These are phyloP conservation scores for Penicillium cataractarum DNA, from an alignment of 495 filamentous ascomycete genomes.

Conservation along the genomic window DNA sequence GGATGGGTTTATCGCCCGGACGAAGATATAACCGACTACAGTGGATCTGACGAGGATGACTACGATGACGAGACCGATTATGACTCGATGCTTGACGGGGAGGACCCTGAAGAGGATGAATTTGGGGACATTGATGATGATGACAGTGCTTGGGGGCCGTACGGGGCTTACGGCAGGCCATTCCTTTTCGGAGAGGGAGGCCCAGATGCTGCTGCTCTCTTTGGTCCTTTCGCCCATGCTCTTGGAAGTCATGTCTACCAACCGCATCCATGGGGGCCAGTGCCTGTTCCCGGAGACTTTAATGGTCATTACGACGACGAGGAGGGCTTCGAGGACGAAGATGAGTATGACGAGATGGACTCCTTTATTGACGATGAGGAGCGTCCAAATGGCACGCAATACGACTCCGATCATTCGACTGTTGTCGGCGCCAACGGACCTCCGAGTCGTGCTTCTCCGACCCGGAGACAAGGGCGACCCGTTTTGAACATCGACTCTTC, in stretches of 20 bases:
- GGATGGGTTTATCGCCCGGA: slow-evolving; percentile 47
- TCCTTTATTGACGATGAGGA: slow-evolving; percentile 48
- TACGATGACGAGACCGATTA: slow-evolving; percentile 37
- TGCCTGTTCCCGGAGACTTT: background rate
- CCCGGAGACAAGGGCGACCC: slow-evolving; percentile 5
- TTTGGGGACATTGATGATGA: slow-evolving; percentile 36
- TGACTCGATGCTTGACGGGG: slow-evolving; percentile 35
- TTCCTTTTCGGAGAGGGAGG: slow-evolving; percentile 14
- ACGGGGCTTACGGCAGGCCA: background rate
- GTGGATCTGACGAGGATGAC: slow-evolving; percentile 35
- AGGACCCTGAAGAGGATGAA: slow-evolving; percentile 41
- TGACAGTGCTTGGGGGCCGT: slow-evolving; percentile 23
- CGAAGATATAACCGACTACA: slow-evolving; percentile 39
- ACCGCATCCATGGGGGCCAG: slow-evolving; percentile 4
- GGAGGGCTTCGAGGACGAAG: slow-evolving; percentile 33
- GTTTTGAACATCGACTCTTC: slow-evolving; percentile 5
- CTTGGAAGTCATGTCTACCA: slow-evolving; percentile 4
- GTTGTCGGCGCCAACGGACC: slow-evolving; percentile 10
- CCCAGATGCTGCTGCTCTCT: background rate
- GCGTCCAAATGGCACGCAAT: slow-evolving; percentile 12
- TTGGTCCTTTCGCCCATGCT: slow-evolving; percentile 2
- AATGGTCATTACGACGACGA: slow-evolving; percentile 21
- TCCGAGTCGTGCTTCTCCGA: background rate
- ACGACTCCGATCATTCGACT: slow-evolving; percentile 25
- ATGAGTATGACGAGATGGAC: slow-evolving; percentile 42